Conservation (phyloP, 805 yeast genomes). For the Candida quercuum region DNA sequence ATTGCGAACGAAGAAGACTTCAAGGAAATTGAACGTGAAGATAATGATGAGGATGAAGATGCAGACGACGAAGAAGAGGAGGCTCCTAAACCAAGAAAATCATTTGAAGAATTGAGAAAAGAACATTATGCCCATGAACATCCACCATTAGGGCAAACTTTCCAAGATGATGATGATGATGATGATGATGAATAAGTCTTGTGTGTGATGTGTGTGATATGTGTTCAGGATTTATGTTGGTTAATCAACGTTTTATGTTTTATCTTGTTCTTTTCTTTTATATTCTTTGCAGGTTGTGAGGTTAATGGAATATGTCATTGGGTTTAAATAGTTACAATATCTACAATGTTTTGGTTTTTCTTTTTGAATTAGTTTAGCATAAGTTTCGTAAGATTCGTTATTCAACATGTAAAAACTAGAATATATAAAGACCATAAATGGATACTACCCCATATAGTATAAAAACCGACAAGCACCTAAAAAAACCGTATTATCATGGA, state of each 20-base stretch:
- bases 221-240: background rate
- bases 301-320: too few relatives aligned
- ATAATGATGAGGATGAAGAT: constrained; percentile 12
- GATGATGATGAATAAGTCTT: constrained; percentile 6
- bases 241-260: constrained; percentile 1
- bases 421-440: too few relatives aligned
- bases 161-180: constrained; percentile 8
- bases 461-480: too few relatives aligned
- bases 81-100: constrained; percentile 42
- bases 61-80: constrained; percentile 15
- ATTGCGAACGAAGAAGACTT: constrained; percentile 14
- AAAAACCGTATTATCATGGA: too few relatives aligned
- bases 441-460: too few relatives aligned
- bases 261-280: too few relatives aligned
- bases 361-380: too few relatives aligned
- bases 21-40: constrained; percentile 3
- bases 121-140: constrained; percentile 19
- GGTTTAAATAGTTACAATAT: too few relatives aligned
- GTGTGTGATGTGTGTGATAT: background rate
- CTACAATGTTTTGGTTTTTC: too few relatives aligned
- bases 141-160: constrained; percentile 1
- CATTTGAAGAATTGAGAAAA: constrained; percentile 23
- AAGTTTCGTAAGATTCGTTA: too few relatives aligned
- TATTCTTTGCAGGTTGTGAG: too few relatives aligned
- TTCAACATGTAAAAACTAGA: too few relatives aligned